A percentile compares a stretch with the other conserved stretches of the same genome.
Evolutionary conservation across 208 protist genomes (phyloP).

Genomic region (Crithidia acanthocephali): DNA sequence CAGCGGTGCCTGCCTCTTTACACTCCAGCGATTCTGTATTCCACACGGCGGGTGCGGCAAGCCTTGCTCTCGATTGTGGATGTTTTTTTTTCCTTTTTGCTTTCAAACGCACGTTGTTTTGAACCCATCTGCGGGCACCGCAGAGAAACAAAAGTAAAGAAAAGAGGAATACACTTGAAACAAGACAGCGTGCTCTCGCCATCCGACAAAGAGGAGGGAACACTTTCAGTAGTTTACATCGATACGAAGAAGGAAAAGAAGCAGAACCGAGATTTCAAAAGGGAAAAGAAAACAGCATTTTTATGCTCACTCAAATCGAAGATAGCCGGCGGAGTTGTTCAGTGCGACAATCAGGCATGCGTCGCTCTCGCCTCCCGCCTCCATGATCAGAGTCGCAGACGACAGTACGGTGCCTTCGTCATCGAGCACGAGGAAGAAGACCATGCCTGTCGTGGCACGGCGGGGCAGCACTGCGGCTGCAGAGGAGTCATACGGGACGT

Average conservation of each 20-base stretch:
- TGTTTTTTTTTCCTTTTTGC: no score
- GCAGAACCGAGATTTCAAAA: not conserved
- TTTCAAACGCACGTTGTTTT: no score
- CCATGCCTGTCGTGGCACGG: constrained; percentile 10
- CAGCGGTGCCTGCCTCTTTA: no score
- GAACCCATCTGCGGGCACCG: no score
- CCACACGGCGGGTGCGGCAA: not conserved
- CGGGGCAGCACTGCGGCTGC: constrained; percentile 19
- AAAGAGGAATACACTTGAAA: no score
- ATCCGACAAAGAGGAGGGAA: not conserved
- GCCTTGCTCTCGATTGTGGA: no score
- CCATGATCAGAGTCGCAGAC: constrained; percentile 23
- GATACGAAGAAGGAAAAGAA: not conserved
- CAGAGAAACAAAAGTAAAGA: no score
- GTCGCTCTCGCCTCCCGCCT: not conserved
- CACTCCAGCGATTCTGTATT: not conserved
- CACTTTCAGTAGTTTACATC: no score
- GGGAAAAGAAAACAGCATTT: not conserved
- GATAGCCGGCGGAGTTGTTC: constrained; percentile 25
- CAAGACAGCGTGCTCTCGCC: no score
- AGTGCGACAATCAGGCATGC: constrained; percentile 24
- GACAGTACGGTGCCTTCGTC: constrained; percentile 32
- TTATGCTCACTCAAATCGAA: constrained; percentile 26
- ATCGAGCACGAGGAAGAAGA: constrained; percentile 38
- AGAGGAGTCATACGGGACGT: constrained; percentile 13